Conservation (phyloP, 495 filamentous ascomycete species). For the Trichocladium uniseriatum region DNA sequence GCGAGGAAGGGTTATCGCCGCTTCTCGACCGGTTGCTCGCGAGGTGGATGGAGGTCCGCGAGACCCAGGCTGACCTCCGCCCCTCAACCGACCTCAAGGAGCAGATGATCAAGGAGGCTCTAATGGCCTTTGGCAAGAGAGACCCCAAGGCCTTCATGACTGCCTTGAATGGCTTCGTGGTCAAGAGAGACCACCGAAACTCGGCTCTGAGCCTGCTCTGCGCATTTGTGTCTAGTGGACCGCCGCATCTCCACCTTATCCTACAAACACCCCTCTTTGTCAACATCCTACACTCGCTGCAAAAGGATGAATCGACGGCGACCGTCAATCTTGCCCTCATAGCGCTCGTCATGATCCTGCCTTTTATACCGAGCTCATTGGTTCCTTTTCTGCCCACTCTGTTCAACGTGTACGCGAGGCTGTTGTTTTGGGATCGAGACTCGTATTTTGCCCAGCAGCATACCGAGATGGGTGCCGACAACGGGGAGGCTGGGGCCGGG, state of each 20-base stretch:
- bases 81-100: slow-evolving; percentile 44
- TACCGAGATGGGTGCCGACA: slow-evolving; percentile 23
- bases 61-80: slow-evolving; percentile 35
- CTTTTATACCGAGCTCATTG: slow-evolving; percentile 60
- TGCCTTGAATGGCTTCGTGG: slow-evolving; percentile 49
- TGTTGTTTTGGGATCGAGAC: slow-evolving; percentile 63
- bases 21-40: slow-evolving; percentile 46
- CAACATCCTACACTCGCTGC: slow-evolving; percentile 57
- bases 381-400: slow-evolving; percentile 52
- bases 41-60: slow-evolving; percentile 50
- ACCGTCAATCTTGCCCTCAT: slow-evolving; percentile 58
- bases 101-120: slow-evolving; percentile 41
- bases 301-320: slow-evolving; percentile 60
- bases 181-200: slow-evolving; percentile 48
- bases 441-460: slow-evolving; percentile 26
- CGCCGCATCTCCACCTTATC: slow-evolving; percentile 62
- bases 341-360: slow-evolving; percentile 63
- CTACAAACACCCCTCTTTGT: slow-evolving; percentile 56
- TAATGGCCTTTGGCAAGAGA: slow-evolving; percentile 54
- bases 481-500: slow-evolving; percentile 17
- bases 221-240: slow-evolving; percentile 55
- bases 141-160: slow-evolving; percentile 59
- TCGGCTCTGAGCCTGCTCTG: slow-evolving; percentile 50
- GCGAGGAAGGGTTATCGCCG: slow-evolving; percentile 33
- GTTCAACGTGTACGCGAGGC: slow-evolving; percentile 64